Conservation (phyloP, 345 rosid species). For the Corchorus olitorius region DNA sequence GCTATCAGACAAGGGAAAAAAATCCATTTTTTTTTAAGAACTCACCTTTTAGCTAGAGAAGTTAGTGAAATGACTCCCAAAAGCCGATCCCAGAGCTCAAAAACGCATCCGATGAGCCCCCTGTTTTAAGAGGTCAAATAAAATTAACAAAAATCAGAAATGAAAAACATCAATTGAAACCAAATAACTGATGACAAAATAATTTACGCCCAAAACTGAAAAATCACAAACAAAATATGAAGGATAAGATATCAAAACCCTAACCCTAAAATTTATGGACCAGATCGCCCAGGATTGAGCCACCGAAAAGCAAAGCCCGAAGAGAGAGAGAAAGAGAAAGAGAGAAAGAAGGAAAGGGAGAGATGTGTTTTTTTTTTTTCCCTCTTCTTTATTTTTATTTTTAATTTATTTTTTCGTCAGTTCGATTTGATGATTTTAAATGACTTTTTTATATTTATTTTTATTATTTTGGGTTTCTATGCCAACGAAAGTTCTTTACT, state of each 20-base stretch:
- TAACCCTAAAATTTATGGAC: conserved; percentile 12
- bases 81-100: conserved; percentile 13
- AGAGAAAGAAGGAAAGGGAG: background rate
- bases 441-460: background rate
- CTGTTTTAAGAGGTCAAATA: conserved; percentile 8
- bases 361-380: background rate
- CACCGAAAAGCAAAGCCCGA: background rate
- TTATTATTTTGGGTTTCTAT: background rate
- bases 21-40: background rate
- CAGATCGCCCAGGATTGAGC: conserved; percentile 19
- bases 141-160: background rate
- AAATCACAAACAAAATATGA: background rate
- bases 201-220: background rate
- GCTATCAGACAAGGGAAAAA: background rate
- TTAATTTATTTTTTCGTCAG: background rate
- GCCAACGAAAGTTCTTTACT: conserved; percentile 11
- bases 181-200: background rate
- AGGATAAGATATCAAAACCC: background rate
- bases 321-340: background rate
- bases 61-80: background rate
- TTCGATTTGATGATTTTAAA: background rate
- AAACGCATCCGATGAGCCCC: conserved; percentile 19
- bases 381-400: background rate
- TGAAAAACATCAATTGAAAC: background rate
- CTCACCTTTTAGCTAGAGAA: background rate